These are phyloP conservation scores for Penicillium diatomitis DNA, from an alignment of 495 filamentous ascomycete genomes.

Conservation along the genomic window DNA sequence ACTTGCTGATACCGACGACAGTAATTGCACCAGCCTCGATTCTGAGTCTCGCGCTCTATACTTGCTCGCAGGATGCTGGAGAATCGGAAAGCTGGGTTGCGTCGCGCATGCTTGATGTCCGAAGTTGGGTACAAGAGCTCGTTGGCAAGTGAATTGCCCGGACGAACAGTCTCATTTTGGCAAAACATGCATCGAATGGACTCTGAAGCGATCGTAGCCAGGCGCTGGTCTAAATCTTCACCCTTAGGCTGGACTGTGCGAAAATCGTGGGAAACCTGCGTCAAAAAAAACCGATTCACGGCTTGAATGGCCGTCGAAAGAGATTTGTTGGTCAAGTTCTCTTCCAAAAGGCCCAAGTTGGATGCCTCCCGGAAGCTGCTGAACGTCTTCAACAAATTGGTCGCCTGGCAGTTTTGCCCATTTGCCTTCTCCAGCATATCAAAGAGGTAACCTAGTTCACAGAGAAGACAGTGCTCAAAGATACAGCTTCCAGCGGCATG, in stretches of 20 bases:
- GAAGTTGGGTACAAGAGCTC: slow-evolving; percentile 72
- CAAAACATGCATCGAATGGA: slow-evolving; percentile 77
- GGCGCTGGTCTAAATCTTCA: slow-evolving; percentile 47
- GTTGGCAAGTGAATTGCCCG: slow-evolving; percentile 62
- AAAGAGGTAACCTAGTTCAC: slow-evolving; percentile 90
- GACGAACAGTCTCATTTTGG: slow-evolving; percentile 61
- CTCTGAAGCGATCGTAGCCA: slow-evolving; percentile 45
- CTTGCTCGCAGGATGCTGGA: slow-evolving; percentile 78
- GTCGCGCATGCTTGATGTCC: slow-evolving; percentile 39
- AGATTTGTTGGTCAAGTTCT: slow-evolving; percentile 59
- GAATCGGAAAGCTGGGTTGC: slow-evolving; percentile 53
- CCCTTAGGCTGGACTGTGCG: slow-evolving; percentile 49
- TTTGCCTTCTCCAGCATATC: slow-evolving; percentile 97
- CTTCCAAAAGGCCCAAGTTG: slow-evolving; percentile 69
- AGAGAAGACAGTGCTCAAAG: slow-evolving; percentile 74
- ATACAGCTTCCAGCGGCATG: slow-evolving; percentile 80
- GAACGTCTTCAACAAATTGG: slow-evolving; percentile 86
- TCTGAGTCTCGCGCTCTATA: slow-evolving; percentile 73
- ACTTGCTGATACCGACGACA: slow-evolving; percentile 82
- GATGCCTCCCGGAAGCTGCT: slow-evolving; percentile 66
- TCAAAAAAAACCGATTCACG: slow-evolving; percentile 66
- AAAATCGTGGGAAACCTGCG: slow-evolving; percentile 62
- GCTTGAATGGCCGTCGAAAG: slow-evolving; percentile 68
- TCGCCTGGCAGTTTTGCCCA: slow-evolving; percentile 92
- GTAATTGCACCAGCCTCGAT: slow-evolving; percentile 80